Conservation (phyloP, 176 grass and related monocot genomes). For the Carex parvula region DNA sequence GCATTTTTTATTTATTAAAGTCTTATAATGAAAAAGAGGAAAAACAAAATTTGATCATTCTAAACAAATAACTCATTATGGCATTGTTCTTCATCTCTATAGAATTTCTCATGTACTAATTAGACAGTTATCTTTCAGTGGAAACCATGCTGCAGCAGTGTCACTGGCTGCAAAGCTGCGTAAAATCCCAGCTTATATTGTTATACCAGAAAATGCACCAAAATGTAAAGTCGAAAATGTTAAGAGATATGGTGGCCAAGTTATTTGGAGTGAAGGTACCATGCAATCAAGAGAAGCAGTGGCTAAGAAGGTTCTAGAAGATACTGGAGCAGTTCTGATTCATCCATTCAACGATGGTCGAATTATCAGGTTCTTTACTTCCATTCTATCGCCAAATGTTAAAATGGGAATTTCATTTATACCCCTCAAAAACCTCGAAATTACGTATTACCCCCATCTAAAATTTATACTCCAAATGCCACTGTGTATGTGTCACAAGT, state of each 20-base stretch:
- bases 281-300: slow-evolving; percentile 72
- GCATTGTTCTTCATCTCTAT: not conserved
- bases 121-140: slow-evolving; percentile 35
- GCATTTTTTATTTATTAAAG: not conserved
- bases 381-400: not conserved
- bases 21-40: not conserved
- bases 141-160: slow-evolving; percentile 90
- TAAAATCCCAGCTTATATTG: slow-evolving; percentile 82
- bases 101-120: not conserved
- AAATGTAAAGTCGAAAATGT: slow-evolving; percentile 90
- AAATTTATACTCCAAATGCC: too few relatives aligned
- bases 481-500: too few relatives aligned
- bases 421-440: too few relatives aligned
- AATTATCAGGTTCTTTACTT: slow-evolving; percentile 64
- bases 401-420: not conserved
- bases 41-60: not conserved
- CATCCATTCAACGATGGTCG: slow-evolving; percentile 90
- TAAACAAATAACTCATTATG: not conserved
- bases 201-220: slow-evolving; percentile 79
- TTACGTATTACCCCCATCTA: too few relatives aligned
- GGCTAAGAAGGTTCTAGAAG: slow-evolving; percentile 59
- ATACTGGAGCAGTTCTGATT: slow-evolving; percentile 75
- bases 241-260: slow-evolving; percentile 61
- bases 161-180: slow-evolving; percentile 79
- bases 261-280: slow-evolving; percentile 73